These are phyloP conservation scores for Kernera saxatilis DNA, from an alignment of 345 rosid genomes.

Conservation along the genomic window DNA sequence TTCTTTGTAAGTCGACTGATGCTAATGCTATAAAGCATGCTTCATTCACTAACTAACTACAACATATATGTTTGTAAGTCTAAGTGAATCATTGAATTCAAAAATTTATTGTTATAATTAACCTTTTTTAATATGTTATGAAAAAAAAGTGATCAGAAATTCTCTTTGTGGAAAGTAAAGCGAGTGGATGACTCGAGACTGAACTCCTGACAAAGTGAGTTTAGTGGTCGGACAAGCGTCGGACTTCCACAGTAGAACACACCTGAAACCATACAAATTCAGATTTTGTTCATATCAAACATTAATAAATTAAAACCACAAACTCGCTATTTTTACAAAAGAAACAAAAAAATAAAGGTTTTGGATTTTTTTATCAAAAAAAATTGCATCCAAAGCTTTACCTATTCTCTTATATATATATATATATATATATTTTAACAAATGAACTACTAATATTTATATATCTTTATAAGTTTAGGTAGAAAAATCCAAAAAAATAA, in stretches of 20 bases:
- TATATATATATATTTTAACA: too few relatives aligned
- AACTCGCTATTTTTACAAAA: too few relatives aligned
- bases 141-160: constrained; percentile 41
- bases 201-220: constrained; percentile 65
- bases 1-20: background rate
- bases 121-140: background rate
- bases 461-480: background rate
- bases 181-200: constrained; percentile 68
- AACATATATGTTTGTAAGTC: background rate
- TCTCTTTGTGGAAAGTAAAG: constrained; percentile 83
- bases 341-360: too few relatives aligned
- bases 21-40: background rate
- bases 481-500: background rate
- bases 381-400: background rate
- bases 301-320: too few relatives aligned
- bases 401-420: background rate
- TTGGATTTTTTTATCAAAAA: too few relatives aligned
- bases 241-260: constrained; percentile 94
- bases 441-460: background rate
- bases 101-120: background rate
- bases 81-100: background rate
- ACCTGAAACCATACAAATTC: constrained; percentile 42
- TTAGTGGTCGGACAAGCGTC: constrained; percentile 55
- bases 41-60: background rate
- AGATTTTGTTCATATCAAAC: background rate